Evolutionary conservation across 2,329 filamentous ascomycete species (phyloP), one percentile per base, ranked within the genome.

Genomic region (Penicillium glabrum): DNA sequence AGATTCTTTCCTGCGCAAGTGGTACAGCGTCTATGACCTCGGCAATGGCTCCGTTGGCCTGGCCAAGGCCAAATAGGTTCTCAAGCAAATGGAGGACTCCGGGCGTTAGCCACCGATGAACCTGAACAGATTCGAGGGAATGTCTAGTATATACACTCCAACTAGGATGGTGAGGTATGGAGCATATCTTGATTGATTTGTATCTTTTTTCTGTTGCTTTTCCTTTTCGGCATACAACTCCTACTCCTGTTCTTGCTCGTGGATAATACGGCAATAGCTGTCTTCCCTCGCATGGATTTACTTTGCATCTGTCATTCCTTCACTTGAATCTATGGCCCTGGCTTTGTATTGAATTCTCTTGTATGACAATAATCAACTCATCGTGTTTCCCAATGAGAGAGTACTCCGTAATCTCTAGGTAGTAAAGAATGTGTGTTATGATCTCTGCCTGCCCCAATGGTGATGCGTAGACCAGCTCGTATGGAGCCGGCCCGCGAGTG

Each of bases 1-100:
- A 58, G 74, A 75, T 60, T 65, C 85, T 63, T 88, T 88, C 83
- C 77, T 88, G 63, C 67, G 77, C 61, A 71, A 69, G 64, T 79
- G 70, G 72, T 98, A 98, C 86, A 96, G 91, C 63, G 89, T 99
- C 72, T 99, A 99, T 75, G 91, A 99, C 78, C 84, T 97, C 59
- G 93, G 90, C 75, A 93, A 90, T 82, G 84, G 89, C 73, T 88
- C 89, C 55, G 92, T 99, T 62, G 93, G 91, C 72, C 86, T 99
- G 69, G 95, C 93, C 70, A 88, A 89, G 80, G 84, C 93, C 66
- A 95, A 92, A 81, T 85, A 83, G 75, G 65, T 61, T 62, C 29
- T 19, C 11, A 16, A 23, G 5, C 10, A 37, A 46, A 47, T 39
- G 27, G 47, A 41, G 26, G n/a, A 29, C 21, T 14, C 46, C 59